Base-by-base conservation (phyloP, 768 basidiomycete species). In the Clavaria fumosa region DNA sequence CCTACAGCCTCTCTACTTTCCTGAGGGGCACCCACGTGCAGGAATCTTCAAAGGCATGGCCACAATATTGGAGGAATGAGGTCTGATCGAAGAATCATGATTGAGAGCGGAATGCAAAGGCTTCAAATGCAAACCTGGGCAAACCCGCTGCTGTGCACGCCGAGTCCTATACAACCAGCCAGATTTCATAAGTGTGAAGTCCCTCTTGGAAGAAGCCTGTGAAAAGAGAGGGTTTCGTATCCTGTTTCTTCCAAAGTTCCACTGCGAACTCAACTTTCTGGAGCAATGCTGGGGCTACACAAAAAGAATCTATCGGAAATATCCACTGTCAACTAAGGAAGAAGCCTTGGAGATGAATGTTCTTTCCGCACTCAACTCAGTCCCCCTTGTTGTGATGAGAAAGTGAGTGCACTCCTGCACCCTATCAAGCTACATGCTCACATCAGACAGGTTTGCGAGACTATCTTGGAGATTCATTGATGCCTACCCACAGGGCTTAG, bases 271-370 rank as follows among this genome's bases (percentile, higher is more conserved):
- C 1, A 52, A 52, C 27, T 38, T 31, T 5, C 50, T 53, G 28
- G 48, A 50, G 34, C 53, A 56, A 34, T 53, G 49, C 32, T 59
- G 56, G 57, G 60, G 59, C 4, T 47, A 45, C 41, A 47, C 54
- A 15, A 60, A 60, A 34, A 31, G 47, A 9, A 12, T 40, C 0
- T 62, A 61, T 39, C 37, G 51, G 21, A 5, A 7, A 11, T 37
- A 37, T 19, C 41, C 43, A 12, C 18, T 10, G 17, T 41, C 41
- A 5, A 35, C 42, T 2, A 6, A 31, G 10, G 42, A 43, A 21
- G 37, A 12, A 11, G 10, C 33, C 23, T 31, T 49, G 12, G 39
- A 39, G 34, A 18, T 14, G 12, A 49, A 49, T 40, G 18, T 42
- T 3, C 2, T 42, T 19, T 26, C 22, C 4, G 36, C 43, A 2